phyloP scores from a whole-genome alignment of 805 yeast genomes.

The Zygotorulaspora chibaensis region DNA sequence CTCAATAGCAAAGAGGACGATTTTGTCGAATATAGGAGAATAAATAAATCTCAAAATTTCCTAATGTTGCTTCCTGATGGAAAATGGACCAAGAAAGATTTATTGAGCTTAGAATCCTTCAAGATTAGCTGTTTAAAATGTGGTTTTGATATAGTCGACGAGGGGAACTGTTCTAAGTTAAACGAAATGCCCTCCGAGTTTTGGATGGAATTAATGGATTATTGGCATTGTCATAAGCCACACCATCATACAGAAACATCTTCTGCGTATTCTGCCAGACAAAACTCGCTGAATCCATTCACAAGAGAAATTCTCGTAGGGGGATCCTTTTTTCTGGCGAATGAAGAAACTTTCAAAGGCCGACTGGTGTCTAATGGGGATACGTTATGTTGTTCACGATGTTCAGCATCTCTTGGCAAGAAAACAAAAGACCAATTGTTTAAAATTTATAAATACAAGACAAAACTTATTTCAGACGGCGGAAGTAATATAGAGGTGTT shows the following conservation, averaged over 20 bases:
- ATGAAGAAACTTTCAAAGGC: constrained; percentile 12
- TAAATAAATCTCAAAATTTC: constrained; percentile 12
- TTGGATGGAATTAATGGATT: constrained; percentile 95
- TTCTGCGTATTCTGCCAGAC: constrained; percentile 10
- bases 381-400: constrained; percentile 16
- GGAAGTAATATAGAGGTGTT: constrained; percentile 5
- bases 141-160: constrained; percentile 6
- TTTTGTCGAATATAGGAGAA: not conserved
- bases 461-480: constrained; percentile 9
- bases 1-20: constrained; percentile 7
- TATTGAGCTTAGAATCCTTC: constrained; percentile 9
- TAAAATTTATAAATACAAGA: constrained; percentile 28
- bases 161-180: constrained; percentile 17
- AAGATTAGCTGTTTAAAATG: constrained; percentile 19
- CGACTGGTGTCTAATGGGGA: not conserved
- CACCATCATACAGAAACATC: constrained; percentile 15
- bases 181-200: constrained; percentile 81
- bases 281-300: constrained; percentile 24
- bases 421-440: constrained; percentile 16
- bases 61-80: constrained; percentile 16
- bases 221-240: constrained; percentile 96
- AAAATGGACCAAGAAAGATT: constrained; percentile 26
- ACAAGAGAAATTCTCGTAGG: constrained; percentile 28
- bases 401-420: constrained; percentile 22
- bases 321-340: constrained; percentile 21